Conservation (phyloP, 129 eudicot species). For the Flaveria brownii region DNA sequence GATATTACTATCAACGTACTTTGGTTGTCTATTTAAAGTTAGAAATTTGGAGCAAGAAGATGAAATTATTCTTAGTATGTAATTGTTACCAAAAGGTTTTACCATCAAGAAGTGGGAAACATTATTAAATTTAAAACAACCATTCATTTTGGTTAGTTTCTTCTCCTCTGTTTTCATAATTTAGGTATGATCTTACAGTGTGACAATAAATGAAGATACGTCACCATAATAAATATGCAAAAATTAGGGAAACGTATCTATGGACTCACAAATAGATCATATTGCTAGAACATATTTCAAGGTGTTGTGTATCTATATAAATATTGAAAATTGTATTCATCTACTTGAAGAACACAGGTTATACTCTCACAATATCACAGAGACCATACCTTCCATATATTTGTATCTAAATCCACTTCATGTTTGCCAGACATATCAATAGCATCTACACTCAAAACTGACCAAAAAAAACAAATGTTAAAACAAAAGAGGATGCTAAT, state of each 20-base stretch:
- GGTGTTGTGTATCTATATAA: not conserved
- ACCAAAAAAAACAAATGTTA: constrained; percentile 23
- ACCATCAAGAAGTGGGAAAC: not conserved
- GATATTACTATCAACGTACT: not conserved
- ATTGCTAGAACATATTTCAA: constrained; percentile 2
- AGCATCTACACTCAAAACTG: constrained; percentile 98
- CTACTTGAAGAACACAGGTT: not conserved
- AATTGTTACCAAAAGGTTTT: not conserved
- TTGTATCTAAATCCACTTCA: constrained; percentile 99
- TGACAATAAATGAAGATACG: constrained; percentile 8
- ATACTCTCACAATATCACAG: constrained; percentile 3
- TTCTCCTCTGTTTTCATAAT: constrained; percentile 14
- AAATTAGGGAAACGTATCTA: not conserved
- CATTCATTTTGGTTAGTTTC: not conserved
- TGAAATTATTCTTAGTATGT: not conserved
- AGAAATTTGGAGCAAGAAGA: not conserved
- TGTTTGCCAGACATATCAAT: constrained; percentile 99
- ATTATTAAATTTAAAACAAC: not conserved
- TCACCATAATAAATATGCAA: not conserved
- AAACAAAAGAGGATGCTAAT: not conserved
- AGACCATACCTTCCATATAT: constrained; percentile 88
- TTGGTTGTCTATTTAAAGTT: not conserved
- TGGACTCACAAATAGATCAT: constrained; percentile 4
- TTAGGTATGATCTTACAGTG: not conserved
- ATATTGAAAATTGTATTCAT: not conserved